Evolutionary conservation across 2,329 filamentous ascomycete genomes (phyloP), one percentile per base, ranked within the genome.

Genomic region (Ceratocystis destructans): DNA sequence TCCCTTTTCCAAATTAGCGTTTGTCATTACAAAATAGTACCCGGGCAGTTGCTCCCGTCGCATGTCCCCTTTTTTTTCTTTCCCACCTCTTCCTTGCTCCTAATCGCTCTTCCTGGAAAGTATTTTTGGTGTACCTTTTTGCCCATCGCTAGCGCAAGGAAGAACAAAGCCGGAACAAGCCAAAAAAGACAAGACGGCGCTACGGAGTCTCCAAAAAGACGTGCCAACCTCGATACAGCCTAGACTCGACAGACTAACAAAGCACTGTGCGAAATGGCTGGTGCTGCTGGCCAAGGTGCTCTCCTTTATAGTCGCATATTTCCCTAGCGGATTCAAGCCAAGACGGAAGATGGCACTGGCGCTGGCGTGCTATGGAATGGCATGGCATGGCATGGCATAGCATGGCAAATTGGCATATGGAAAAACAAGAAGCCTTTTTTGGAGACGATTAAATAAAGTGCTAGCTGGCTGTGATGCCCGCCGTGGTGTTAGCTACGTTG

Each of bases 81-180:
- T 57, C 6, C 7, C 37, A 41, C 10, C 7, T 31, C 31, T 55
- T 57, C 17, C 33, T 57, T 28, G 25, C 31, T 57, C 15, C 17
- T 12, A 17, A 22, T 57, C 31, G 12, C 31, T 57, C 31, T 57
- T n/a, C 22, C 28, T 15, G 17, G 22, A 7, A 57, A 17, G 53
- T 57, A 57, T 57, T 57, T 57, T 57, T 57, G 53, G 53, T n/a
- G 53, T 57, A 57, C 25, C 53, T 57, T 57, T 57, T 57, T 57
- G 53, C 22, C 53, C 17, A 28, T 57, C 4, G 12, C 17, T 57
- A 57, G 53, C 53, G 53, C 53, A 57, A 28, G 22, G 53, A 31
- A 57, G 53, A 57, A 57, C 53, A 57, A 57, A 57, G 53, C 53
- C 53, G 53, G 53, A 57, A 57, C 53, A 57, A 57, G 53, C 22